phyloP scores from a whole-genome alignment of 129 eudicot genomes.

The Tagetes patula region DNA sequence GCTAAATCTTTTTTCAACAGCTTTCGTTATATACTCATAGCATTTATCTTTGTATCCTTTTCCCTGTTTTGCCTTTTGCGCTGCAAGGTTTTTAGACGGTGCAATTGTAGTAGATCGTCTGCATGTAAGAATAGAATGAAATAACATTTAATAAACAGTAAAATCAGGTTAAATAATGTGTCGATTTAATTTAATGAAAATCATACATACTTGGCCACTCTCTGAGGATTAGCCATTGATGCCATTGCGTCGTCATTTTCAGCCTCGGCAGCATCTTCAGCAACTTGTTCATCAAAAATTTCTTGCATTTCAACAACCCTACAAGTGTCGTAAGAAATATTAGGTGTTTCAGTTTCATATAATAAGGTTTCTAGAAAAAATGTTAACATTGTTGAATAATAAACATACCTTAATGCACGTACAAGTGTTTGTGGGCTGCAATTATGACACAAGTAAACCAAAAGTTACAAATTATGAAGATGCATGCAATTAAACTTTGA shows the following conservation, averaged over 20 bases:
- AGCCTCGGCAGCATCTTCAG: slow-evolving; percentile 99
- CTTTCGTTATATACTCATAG: slow-evolving; percentile 72
- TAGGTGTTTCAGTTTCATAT: background rate
- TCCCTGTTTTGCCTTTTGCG: slow-evolving; percentile 74
- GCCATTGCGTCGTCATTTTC: slow-evolving; percentile 92
- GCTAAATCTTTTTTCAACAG: slow-evolving; percentile 81
- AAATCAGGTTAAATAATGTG: slow-evolving; percentile 1
- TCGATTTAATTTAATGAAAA: slow-evolving; percentile 3
- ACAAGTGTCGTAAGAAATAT: background rate
- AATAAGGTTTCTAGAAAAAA: slow-evolving; percentile 3
- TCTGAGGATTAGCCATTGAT: slow-evolving; percentile 81
- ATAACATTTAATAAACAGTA: background rate
- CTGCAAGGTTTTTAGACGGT: slow-evolving; percentile 70
- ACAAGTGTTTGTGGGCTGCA: slow-evolving; percentile 97
- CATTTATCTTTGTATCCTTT: slow-evolving; percentile 96
- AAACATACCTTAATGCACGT: slow-evolving; percentile 86
- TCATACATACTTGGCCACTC: slow-evolving; percentile 64
- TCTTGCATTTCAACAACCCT: slow-evolving; percentile 99
- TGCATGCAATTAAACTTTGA: background rate
- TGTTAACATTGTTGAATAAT: slow-evolving; percentile 13
- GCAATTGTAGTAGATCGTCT: slow-evolving; percentile 58
- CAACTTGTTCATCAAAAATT: slow-evolving; percentile 81
- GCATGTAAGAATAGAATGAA: slow-evolving; percentile 13
- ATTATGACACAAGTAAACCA: slow-evolving; percentile 14
- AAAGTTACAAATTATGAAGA: slow-evolving; percentile 10